Percentiles rank a stretch among this genome's conserved stretches.
Conservation (phyloP, 306 rosid genomes). For the Cercis canadensis region DNA sequence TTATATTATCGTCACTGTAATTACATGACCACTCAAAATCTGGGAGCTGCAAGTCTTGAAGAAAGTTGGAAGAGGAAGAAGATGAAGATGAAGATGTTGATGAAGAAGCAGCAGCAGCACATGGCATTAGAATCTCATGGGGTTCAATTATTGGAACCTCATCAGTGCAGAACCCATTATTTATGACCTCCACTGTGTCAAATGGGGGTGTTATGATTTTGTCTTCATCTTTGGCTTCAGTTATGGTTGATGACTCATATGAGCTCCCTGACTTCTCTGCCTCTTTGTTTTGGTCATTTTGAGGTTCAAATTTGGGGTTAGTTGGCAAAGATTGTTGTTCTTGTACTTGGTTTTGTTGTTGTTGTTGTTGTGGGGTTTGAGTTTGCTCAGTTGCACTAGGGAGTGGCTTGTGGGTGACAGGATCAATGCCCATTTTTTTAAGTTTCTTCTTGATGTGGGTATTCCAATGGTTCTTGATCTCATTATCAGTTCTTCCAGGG, state of each 20-base stretch:
- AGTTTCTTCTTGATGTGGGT: constrained; percentile 85
- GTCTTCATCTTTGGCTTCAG: constrained; percentile 47
- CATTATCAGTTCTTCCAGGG: constrained; percentile 86
- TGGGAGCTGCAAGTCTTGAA: constrained; percentile 57
- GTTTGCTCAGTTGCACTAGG: constrained; percentile 40
- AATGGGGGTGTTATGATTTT: constrained; percentile 39
- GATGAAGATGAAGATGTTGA: constrained; percentile 40
- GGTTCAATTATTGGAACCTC: constrained; percentile 67
- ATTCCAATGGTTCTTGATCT: constrained; percentile 82
- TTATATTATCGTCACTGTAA: constrained; percentile 5
- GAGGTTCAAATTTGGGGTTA: constrained; percentile 30
- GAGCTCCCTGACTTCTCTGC: constrained; percentile 47
- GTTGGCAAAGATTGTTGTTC: constrained; percentile 17
- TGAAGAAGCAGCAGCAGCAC: constrained; percentile 45
- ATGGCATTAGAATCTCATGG: constrained; percentile 45
- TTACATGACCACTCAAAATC: constrained; percentile 64
- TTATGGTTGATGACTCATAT: constrained; percentile 43
- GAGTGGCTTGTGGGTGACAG: constrained; percentile 68
- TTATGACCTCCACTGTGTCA: constrained; percentile 51
- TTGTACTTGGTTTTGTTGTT: constrained; percentile 10
- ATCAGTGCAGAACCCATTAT: constrained; percentile 57
- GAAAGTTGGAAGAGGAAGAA: constrained; percentile 51
- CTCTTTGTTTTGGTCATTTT: constrained; percentile 41
- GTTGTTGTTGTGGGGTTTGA: constrained; percentile 34
- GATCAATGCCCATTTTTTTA: constrained; percentile 80